These are phyloP conservation scores for Cephaloascus albidus DNA, from an alignment of 805 yeast genomes.

Conservation along the genomic window DNA sequence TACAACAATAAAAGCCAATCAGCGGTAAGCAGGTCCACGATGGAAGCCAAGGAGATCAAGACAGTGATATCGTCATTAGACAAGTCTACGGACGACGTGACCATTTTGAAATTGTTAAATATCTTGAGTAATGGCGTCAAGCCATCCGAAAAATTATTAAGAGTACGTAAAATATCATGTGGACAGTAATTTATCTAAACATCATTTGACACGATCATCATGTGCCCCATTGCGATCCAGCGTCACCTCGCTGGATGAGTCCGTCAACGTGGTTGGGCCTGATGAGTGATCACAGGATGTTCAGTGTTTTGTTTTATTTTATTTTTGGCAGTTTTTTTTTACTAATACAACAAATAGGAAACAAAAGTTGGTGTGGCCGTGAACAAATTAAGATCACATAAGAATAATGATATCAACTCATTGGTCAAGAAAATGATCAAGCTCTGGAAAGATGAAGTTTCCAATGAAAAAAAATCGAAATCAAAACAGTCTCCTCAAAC, in stretches of 20 bases:
- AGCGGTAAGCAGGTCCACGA: slow-evolving; percentile 15
- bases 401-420: slow-evolving; percentile 56
- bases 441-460: slow-evolving; percentile 86
- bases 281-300: too few species aligned
- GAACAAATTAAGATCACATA: slow-evolving; percentile 69
- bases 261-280: background rate
- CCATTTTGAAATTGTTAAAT: slow-evolving; percentile 57
- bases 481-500: background rate
- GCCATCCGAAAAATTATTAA: slow-evolving; percentile 77
- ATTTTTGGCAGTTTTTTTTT: background rate
- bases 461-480: slow-evolving; percentile 40
- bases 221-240: too few species aligned
- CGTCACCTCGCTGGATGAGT: background rate
- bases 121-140: slow-evolving; percentile 59
- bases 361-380: slow-evolving; percentile 97
- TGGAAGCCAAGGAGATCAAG: slow-evolving; percentile 70
- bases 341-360: slow-evolving; percentile 26
- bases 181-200: too few species aligned
- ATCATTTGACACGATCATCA: too few species aligned
- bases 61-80: slow-evolving; percentile 66
- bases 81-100: slow-evolving; percentile 51
- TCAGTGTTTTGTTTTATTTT: too few species aligned
- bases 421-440: slow-evolving; percentile 78
- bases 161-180: slow-evolving; percentile 43
- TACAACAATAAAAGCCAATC: too few species aligned